A percentile compares a stretch with the other conserved stretches of the same genome.
phyloP scores from a whole-genome alignment of 495 filamentous ascomycete genomes.

The Annulohypoxylon maeteangense region DNA sequence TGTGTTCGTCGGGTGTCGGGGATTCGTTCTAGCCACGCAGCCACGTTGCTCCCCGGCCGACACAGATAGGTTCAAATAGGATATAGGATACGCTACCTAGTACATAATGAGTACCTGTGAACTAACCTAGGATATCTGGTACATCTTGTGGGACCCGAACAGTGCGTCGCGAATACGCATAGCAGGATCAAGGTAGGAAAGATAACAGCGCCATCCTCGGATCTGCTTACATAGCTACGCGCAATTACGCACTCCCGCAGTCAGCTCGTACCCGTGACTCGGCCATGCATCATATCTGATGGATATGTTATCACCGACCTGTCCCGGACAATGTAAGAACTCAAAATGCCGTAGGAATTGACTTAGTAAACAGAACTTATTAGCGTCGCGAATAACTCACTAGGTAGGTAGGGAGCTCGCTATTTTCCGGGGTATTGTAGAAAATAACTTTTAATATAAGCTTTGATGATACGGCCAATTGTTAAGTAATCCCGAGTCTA shows the following conservation, averaged over 20 bases:
- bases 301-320: neutral
- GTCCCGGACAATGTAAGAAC: neutral
- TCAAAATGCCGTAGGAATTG: neutral
- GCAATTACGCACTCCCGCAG: neutral
- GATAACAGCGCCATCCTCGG: neutral
- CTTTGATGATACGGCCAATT: neutral
- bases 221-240: neutral
- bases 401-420: too few relatives aligned
- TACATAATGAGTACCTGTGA: too few relatives aligned
- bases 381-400: neutral
- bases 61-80: neutral
- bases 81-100: neutral
- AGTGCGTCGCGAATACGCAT: neutral
- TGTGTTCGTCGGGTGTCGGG: neutral
- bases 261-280: neutral
- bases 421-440: neutral
- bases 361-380: neutral
- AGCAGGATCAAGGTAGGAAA: neutral
- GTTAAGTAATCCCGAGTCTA: conserved; percentile 9
- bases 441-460: neutral
- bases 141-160: neutral
- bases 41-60: neutral
- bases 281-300: neutral
- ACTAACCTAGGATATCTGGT: neutral
- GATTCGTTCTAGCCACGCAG: neutral